Evolutionary conservation across 768 basidiomycete species (phyloP), one percentile per base, ranked within the genome.

Genomic region (Paxillus ammoniavirescens): DNA sequence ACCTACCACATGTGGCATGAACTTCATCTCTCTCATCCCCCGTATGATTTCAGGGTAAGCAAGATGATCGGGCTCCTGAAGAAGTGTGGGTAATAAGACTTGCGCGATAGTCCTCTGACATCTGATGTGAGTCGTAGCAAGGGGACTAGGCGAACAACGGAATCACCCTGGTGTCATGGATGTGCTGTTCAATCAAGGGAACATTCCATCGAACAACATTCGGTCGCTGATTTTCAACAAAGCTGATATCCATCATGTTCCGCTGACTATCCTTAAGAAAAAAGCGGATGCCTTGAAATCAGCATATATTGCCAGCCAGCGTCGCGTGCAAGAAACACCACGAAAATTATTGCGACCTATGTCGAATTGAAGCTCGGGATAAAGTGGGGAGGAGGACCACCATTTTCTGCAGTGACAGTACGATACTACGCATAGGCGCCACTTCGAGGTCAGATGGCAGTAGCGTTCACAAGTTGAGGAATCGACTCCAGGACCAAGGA

Each of bases 261-360:
- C 78, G 71, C 38, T 83, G 74, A 37, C 69, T 57, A 55, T 89
- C 82, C 57, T 86, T 83, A 61, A 88, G 73, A 69, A 92, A 86
- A 64, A 82, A 87, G 17, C 90, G 82, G 58, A 92, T 87, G n/a
- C 83, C 83, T 66, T 91, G 90, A 70, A 92, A 92, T 23, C 90
- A 83, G 65, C 90, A 92, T 2, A 89, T 91, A 65, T 92, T 90
- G 38, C 90, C 89, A 1, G 89, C 89, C 90, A 91, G 21, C 90
- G 85, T 41, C 90, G 84, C 31, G 86, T 91, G 68, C 90, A 92
- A 3, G 89, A 86, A 35, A 91, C 86, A 62, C 90, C 87, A 83
- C 38, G 89, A 87, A 68, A 91, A 89, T 48, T 79, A 75, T 58
- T 90, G 87, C 42, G 75, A 71, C 56, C 81, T 81, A 66, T 91